phyloP scores from a whole-genome alignment of 2,329 filamentous ascomycete species.

The Venturia pyrina region DNA sequence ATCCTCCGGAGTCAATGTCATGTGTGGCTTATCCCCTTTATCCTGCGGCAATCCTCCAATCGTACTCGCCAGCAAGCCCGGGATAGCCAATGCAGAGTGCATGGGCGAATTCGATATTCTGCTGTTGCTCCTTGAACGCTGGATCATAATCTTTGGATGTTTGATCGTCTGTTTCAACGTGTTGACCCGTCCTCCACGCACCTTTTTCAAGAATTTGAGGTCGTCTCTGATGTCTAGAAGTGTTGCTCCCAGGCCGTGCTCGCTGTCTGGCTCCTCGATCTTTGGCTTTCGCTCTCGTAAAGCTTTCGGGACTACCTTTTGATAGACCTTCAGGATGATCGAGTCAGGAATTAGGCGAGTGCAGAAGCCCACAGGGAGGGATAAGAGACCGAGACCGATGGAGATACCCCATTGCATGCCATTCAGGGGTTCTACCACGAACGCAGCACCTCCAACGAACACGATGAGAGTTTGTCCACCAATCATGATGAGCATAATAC shows the following conservation, averaged over 20 bases:
- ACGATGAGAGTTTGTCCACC: constrained; percentile 84
- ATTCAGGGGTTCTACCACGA: constrained; percentile 61
- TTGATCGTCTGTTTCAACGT: constrained; percentile 69
- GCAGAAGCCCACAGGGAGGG: constrained; percentile 70
- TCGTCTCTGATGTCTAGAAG: constrained; percentile 70
- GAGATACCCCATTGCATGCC: constrained; percentile 81
- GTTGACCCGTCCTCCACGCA: constrained; percentile 75
- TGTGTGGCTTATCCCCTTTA: background rate
- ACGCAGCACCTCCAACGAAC: constrained; percentile 72
- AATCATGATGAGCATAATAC: constrained; percentile 78
- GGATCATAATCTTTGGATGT: constrained; percentile 61
- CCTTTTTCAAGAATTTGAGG: constrained; percentile 66
- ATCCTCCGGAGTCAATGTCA: background rate
- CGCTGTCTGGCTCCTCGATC: constrained; percentile 28
- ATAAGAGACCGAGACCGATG: constrained; percentile 72
- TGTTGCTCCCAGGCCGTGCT: constrained; percentile 53
- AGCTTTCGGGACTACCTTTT: constrained; percentile 43
- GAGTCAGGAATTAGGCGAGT: constrained; percentile 77
- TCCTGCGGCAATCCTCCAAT: constrained; percentile 9
- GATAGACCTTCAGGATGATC: constrained; percentile 33
- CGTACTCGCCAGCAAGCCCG: constrained; percentile 8
- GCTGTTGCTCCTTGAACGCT: constrained; percentile 53
- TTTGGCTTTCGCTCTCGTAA: constrained; percentile 36
- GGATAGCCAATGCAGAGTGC: constrained; percentile 12
- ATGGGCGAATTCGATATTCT: constrained; percentile 46